Percentiles rank a stretch among this genome's conserved stretches.
phyloP scores from a whole-genome alignment of 2,329 filamentous ascomycete species.

The Fusarium brachygibbosum region DNA sequence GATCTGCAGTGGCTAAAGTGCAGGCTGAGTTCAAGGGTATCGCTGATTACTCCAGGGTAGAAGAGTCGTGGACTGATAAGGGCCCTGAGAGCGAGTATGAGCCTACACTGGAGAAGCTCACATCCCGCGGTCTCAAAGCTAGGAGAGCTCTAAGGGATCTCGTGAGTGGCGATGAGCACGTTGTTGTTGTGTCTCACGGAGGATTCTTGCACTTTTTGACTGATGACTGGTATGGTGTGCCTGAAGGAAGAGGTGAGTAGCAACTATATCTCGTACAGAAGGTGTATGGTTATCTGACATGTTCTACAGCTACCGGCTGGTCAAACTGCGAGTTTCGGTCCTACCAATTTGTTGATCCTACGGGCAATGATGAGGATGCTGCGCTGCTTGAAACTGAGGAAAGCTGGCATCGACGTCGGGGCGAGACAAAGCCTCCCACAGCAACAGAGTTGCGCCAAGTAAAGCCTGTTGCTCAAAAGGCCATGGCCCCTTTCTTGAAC shows the following conservation, averaged over 20 bases:
- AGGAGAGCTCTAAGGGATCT: conserved; percentile 69
- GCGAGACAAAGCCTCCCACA: conserved; percentile 57
- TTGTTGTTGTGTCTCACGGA: conserved; percentile 85
- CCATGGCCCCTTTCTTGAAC: conserved; percentile 55
- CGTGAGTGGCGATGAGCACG: conserved; percentile 69
- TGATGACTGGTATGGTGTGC: conserved; percentile 79
- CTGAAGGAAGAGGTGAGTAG: conserved; percentile 57
- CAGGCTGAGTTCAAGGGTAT: conserved; percentile 70
- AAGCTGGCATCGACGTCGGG: conserved; percentile 62
- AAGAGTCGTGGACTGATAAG: conserved; percentile 80
- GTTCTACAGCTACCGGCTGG: conserved; percentile 75
- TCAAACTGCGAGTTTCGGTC: conserved; percentile 79
- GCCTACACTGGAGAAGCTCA: conserved; percentile 66
- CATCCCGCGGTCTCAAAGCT: conserved; percentile 71
- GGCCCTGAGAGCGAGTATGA: conserved; percentile 58
- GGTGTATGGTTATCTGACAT: conserved; percentile 18
- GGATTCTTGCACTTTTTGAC: conserved; percentile 88
- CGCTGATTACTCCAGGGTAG: conserved; percentile 74
- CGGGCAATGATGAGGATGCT: conserved; percentile 63
- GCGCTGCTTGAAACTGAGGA: conserved; percentile 62
- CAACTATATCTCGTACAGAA: background rate
- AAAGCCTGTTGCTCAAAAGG: conserved; percentile 55
- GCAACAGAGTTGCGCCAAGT: conserved; percentile 63
- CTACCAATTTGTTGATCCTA: conserved; percentile 71
- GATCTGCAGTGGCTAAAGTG: conserved; percentile 69